Percentiles rank a stretch among this genome's conserved stretches.
These are phyloP conservation scores for Geotrichum australiense DNA, from an alignment of 1,139 yeast species.

Conservation along the genomic window DNA sequence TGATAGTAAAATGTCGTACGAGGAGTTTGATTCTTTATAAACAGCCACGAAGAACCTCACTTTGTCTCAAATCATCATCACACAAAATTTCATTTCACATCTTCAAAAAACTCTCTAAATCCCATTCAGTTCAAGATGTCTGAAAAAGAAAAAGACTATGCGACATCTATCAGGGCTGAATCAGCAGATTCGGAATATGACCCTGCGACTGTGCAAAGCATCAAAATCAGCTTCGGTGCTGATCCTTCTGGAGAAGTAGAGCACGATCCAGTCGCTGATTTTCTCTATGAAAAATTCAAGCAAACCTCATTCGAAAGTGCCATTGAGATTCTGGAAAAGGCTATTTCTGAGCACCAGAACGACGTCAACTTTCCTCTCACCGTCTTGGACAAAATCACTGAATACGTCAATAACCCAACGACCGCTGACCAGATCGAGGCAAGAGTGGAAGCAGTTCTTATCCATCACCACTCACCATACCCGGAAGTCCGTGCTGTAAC, in stretches of 20 bases:
- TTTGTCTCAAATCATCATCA: no score
- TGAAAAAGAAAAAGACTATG: no score
- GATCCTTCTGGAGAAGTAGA: constrained; percentile 12
- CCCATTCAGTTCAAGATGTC: no score
- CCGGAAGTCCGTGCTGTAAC: constrained; percentile 46
- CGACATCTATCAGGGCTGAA: no score
- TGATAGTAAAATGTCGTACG: no score
- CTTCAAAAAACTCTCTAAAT: no score
- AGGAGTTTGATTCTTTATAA: no score
- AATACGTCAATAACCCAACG: constrained; percentile 25
- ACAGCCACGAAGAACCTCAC: no score
- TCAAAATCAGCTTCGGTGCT: constrained; percentile 12
- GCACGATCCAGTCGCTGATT: constrained; percentile 23
- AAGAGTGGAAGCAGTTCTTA: constrained; percentile 40
- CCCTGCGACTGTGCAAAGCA: not conserved
- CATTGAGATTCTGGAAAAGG: constrained; percentile 37
- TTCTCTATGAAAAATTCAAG: constrained; percentile 39
- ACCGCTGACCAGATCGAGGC: constrained; percentile 29
- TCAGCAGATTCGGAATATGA: no score
- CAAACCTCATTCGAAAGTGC: constrained; percentile 39
- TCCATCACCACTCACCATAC: constrained; percentile 42
- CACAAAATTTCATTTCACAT: no score
- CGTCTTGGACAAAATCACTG: constrained; percentile 32
- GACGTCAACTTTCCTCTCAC: constrained; percentile 47
- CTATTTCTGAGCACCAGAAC: constrained; percentile 38